phyloP scores from a whole-genome alignment of 1,284 basidiomycete species.

The Ustilago lituana region DNA sequence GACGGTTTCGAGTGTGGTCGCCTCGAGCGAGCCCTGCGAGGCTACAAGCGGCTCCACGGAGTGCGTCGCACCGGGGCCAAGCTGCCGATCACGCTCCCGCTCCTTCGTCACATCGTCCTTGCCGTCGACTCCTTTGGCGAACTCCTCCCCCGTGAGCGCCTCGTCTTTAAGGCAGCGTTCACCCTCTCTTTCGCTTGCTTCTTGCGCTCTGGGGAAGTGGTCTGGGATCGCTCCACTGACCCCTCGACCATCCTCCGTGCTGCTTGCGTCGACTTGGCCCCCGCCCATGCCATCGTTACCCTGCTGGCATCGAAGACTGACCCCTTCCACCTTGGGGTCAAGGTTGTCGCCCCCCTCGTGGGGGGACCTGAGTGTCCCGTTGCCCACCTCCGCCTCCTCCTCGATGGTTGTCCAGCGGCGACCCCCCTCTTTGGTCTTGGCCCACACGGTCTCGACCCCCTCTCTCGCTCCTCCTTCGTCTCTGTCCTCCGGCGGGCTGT shows the following conservation, averaged over 20 bases:
- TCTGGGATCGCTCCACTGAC: background rate
- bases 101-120: background rate
- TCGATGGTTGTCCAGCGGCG: too few species aligned
- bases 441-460: too few species aligned
- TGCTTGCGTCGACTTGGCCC: background rate
- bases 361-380: too few species aligned
- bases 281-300: background rate
- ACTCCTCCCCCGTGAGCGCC: too few species aligned
- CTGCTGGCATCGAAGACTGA: background rate
- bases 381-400: too few species aligned
- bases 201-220: background rate
- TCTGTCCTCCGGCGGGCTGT: too few species aligned
- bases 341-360: too few species aligned
- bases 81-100: background rate
- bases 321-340: background rate
- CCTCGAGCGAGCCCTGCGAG: background rate
- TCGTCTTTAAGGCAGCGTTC: background rate
- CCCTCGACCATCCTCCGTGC: background rate
- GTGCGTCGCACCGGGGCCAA: background rate
- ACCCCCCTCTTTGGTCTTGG: too few species aligned
- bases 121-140: too few species aligned
- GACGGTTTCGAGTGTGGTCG: background rate
- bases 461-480: too few species aligned
- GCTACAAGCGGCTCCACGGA: background rate
- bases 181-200: background rate